Evolutionary conservation across 1,284 basidiomycete species (phyloP).

Genomic region (Ceratobasidium sp.): DNA sequence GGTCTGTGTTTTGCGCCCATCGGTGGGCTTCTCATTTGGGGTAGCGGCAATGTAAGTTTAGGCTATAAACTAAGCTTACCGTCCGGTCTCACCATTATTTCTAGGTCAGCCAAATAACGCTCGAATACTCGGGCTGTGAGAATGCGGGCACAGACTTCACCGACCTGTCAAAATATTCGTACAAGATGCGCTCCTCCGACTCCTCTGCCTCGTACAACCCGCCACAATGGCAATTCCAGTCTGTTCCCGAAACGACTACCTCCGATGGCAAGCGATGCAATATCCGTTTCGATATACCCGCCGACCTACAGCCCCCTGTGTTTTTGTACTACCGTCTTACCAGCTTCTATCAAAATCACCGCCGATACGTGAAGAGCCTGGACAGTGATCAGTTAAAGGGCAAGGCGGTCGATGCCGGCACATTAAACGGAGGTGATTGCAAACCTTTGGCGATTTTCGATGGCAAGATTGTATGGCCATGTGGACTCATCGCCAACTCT

Average conservation of each 20-base stretch:
- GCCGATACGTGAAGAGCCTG: constrained; percentile 94
- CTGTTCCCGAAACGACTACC: constrained; percentile 58
- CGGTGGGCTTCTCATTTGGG: constrained; percentile 93
- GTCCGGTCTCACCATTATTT: constrained; percentile 8
- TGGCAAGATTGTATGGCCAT: constrained; percentile 84
- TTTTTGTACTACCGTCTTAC: constrained; percentile 98
- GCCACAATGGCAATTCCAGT: constrained; percentile 77
- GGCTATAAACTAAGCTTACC: background rate
- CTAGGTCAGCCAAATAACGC: constrained; percentile 90
- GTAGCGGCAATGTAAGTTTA: constrained; percentile 69
- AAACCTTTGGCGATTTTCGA: constrained; percentile 78
- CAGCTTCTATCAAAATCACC: constrained; percentile 98
- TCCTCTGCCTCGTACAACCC: constrained; percentile 55
- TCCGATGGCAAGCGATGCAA: constrained; percentile 68
- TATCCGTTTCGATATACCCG: constrained; percentile 84
- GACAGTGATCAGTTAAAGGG: constrained; percentile 89
- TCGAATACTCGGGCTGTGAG: constrained; percentile 97
- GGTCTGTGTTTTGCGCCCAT: constrained; percentile 96
- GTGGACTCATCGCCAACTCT: constrained; percentile 98
- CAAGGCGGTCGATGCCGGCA: constrained; percentile 63
- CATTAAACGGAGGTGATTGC: constrained; percentile 82
- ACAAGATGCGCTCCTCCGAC: constrained; percentile 72
- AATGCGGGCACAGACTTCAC: constrained; percentile 66
- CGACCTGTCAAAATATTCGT: constrained; percentile 75
- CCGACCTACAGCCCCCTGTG: constrained; percentile 78